Percentiles rank a stretch among this genome's conserved stretches.
These are phyloP conservation scores for Picea sitchensis DNA, from an alignment of 75 land plant species.

Conservation along the genomic window DNA sequence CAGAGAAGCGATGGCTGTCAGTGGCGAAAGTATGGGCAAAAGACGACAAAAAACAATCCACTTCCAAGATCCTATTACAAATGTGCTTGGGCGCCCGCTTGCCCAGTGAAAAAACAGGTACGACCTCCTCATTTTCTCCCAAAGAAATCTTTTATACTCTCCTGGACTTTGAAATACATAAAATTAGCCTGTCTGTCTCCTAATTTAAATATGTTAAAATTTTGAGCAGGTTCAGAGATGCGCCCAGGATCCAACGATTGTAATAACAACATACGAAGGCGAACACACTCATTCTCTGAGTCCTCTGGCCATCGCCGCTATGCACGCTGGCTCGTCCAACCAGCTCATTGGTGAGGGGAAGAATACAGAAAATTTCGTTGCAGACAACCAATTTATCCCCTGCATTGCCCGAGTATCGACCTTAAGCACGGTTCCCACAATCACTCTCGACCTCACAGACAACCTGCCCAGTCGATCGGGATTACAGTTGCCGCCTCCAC, in stretches of 20 bases:
- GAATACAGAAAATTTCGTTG: neutral
- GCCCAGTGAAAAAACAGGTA: constrained; percentile 29
- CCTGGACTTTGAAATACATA: too few species aligned
- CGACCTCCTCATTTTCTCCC: too few species aligned
- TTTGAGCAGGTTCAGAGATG: neutral
- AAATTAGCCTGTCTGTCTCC: too few species aligned
- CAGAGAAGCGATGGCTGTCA: constrained; percentile 21
- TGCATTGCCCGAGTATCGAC: constrained; percentile 1
- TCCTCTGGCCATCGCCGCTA: neutral
- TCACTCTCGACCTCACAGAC: constrained; percentile 1
- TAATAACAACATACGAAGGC: neutral
- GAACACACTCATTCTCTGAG: neutral
- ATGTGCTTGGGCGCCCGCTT: constrained; percentile 15
- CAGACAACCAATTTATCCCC: neutral
- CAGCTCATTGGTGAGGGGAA: neutral
- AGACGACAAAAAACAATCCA: constrained; percentile 21
- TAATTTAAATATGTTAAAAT: too few species aligned
- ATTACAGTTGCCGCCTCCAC: neutral
- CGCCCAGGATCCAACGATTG: neutral
- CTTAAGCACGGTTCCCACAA: neutral
- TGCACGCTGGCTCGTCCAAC: neutral
- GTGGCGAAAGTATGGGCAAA: constrained; percentile 33
- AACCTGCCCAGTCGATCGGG: neutral
- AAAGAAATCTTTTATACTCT: too few species aligned
- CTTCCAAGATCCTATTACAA: constrained; percentile 18